Percentiles rank a stretch among this genome's conserved stretches.
Evolutionary conservation across 2,329 filamentous ascomycete genomes (phyloP).

Genomic region (Pestalotiopsis sp.): DNA sequence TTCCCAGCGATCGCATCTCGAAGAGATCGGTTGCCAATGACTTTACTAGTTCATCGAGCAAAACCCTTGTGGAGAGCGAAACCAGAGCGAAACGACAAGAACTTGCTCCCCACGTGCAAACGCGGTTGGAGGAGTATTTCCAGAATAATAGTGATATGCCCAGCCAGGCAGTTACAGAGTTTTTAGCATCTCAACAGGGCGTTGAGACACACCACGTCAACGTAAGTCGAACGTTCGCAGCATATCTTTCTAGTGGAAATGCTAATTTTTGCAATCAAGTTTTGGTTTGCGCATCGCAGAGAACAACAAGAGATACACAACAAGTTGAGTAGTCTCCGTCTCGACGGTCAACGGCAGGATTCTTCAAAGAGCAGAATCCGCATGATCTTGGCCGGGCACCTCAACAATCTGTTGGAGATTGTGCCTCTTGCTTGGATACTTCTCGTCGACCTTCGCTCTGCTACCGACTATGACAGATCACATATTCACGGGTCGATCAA

Average conservation of each 20-base stretch:
- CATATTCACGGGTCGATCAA: slow-evolving; percentile 57
- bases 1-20: slow-evolving; percentile 33
- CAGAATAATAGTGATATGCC: slow-evolving; percentile 45
- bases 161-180: slow-evolving; percentile 51
- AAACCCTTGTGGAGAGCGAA: slow-evolving; percentile 36
- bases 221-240: slow-evolving; percentile 31
- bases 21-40: slow-evolving; percentile 48
- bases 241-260: neutral
- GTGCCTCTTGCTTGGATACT: slow-evolving; percentile 47
- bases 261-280: slow-evolving; percentile 26
- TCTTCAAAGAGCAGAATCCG: slow-evolving; percentile 35
- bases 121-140: slow-evolving; percentile 57
- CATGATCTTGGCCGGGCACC: slow-evolving; percentile 55
- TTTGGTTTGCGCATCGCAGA: slow-evolving; percentile 58
- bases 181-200: slow-evolving; percentile 56
- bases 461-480: slow-evolving; percentile 48
- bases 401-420: slow-evolving; percentile 54
- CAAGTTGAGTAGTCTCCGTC: slow-evolving; percentile 46
- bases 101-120: slow-evolving; percentile 52
- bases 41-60: slow-evolving; percentile 42
- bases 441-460: slow-evolving; percentile 52
- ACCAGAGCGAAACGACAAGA: slow-evolving; percentile 44
- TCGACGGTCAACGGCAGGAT: slow-evolving; percentile 37
- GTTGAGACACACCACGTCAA: slow-evolving; percentile 54
- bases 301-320: slow-evolving; percentile 49